Conservation (phyloP, 805 yeast genomes). For the Candida fluviatilis region DNA sequence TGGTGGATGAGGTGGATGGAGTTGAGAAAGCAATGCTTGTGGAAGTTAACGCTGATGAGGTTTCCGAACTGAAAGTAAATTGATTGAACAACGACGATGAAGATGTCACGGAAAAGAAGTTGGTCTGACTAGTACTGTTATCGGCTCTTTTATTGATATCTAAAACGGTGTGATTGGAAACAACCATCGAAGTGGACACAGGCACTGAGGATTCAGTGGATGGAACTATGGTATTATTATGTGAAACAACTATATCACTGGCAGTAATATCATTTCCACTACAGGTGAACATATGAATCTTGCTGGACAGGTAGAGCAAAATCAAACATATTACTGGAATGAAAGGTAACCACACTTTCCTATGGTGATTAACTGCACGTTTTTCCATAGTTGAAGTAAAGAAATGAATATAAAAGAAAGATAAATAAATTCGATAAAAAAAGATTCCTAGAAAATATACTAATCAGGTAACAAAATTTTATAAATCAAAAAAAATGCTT, state of each 20-base stretch:
- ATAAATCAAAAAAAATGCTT: too few species aligned
- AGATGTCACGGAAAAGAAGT: too few species aligned
- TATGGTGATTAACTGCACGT: background rate
- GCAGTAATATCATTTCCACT: background rate
- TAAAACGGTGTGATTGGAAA: too few species aligned
- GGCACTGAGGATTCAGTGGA: too few species aligned
- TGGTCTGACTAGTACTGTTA: too few species aligned
- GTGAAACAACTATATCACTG: too few species aligned
- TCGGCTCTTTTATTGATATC: background rate
- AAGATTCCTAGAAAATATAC: too few species aligned
- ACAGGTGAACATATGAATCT: background rate
- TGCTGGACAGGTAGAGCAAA: background rate
- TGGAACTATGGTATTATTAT: too few species aligned
- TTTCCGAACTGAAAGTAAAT: background rate
- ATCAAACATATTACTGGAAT: background rate
- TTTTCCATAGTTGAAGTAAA: background rate
- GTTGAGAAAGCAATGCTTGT: slow-evolving; percentile 1
- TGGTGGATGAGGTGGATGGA: background rate
- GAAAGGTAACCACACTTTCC: background rate
- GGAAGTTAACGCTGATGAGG: too few species aligned
- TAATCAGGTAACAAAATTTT: too few species aligned
- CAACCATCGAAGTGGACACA: too few species aligned
- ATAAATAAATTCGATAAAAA: background rate
- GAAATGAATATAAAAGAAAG: too few species aligned
- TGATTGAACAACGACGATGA: background rate